These are phyloP conservation scores for Gloeophyllum trabeum DNA, from an alignment of 768 basidiomycete genomes.

Conservation along the genomic window DNA sequence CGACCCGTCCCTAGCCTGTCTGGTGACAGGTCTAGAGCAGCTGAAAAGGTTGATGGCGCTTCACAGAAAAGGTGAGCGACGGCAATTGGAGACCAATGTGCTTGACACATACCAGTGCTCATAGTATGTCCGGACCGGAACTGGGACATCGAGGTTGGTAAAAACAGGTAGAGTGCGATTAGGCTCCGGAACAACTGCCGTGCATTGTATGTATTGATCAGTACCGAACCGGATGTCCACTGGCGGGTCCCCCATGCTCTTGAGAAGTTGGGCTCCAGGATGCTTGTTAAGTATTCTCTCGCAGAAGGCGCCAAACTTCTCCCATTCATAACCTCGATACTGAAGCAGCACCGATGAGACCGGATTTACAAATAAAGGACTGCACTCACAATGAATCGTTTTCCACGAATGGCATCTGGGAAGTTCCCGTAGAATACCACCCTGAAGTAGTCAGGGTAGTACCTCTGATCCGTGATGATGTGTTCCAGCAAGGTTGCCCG, in stretches of 20 bases:
- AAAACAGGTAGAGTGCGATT: conserved; percentile 71
- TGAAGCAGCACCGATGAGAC: conserved; percentile 16
- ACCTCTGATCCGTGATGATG: conserved; percentile 73
- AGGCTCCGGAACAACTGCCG: conserved; percentile 76
- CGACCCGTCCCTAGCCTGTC: conserved; percentile 46
- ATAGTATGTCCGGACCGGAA: conserved; percentile 74
- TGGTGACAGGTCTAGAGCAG: conserved; percentile 57
- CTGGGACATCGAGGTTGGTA: conserved; percentile 72
- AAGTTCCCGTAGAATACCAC: conserved; percentile 92
- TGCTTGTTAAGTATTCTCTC: conserved; percentile 90
- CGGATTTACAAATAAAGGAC: neutral
- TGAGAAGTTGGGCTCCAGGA: conserved; percentile 72
- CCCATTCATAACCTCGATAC: conserved; percentile 95
- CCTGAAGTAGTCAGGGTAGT: conserved; percentile 88
- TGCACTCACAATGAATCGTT: conserved; percentile 73
- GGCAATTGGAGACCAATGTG: neutral
- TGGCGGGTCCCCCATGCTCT: conserved; percentile 61
- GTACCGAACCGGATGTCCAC: conserved; percentile 71
- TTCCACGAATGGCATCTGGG: conserved; percentile 73
- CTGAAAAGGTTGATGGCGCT: conserved; percentile 83
- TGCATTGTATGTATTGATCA: conserved; percentile 85
- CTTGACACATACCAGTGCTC: conserved; percentile 55
- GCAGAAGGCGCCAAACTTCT: conserved; percentile 83
- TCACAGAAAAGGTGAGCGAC: conserved; percentile 6
- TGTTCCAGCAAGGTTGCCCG: conserved; percentile 83